These are phyloP conservation scores for Scolecobasidium constrictum DNA, from an alignment of 2,329 filamentous ascomycete genomes.

Conservation along the genomic window DNA sequence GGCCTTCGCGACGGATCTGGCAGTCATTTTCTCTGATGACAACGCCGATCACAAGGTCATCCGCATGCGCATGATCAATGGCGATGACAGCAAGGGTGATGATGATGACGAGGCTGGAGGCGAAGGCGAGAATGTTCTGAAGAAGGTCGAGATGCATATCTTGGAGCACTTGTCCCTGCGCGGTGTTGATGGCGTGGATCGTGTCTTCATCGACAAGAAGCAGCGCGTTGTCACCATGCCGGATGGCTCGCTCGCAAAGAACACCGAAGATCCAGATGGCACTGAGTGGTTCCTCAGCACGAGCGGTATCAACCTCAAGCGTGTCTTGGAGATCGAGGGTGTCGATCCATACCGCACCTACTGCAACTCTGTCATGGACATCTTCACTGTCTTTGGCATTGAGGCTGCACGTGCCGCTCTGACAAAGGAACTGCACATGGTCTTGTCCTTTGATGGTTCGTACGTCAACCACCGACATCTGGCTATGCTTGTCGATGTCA, in stretches of 20 bases:
- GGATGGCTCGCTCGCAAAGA: conserved; percentile 63
- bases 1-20: conserved; percentile 73
- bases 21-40: conserved; percentile 94
- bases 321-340: conserved; percentile 76
- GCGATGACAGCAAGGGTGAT: conserved; percentile 45
- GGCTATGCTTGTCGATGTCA: conserved; percentile 88
- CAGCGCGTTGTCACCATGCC: conserved; percentile 53
- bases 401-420: conserved; percentile 84
- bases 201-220: conserved; percentile 86
- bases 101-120: conserved; percentile 62
- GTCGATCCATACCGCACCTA: conserved; percentile 80
- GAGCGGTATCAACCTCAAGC: conserved; percentile 73
- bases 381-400: conserved; percentile 91
- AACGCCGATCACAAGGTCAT: conserved; percentile 94
- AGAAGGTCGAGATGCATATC: conserved; percentile 82
- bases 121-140: conserved; percentile 84
- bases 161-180: conserved; percentile 84
- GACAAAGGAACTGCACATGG: conserved; percentile 78
- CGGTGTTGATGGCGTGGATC: conserved; percentile 78
- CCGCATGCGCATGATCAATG: conserved; percentile 71
- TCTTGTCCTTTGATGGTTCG: conserved; percentile 95
- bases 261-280: conserved; percentile 63
- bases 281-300: conserved; percentile 96
- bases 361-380: conserved; percentile 91
- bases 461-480: conserved; percentile 99